Percentiles rank a stretch among this genome's conserved stretches.
phyloP scores from a whole-genome alignment of 192 early-diverging fungal genomes.

The Backusella sp. region DNA sequence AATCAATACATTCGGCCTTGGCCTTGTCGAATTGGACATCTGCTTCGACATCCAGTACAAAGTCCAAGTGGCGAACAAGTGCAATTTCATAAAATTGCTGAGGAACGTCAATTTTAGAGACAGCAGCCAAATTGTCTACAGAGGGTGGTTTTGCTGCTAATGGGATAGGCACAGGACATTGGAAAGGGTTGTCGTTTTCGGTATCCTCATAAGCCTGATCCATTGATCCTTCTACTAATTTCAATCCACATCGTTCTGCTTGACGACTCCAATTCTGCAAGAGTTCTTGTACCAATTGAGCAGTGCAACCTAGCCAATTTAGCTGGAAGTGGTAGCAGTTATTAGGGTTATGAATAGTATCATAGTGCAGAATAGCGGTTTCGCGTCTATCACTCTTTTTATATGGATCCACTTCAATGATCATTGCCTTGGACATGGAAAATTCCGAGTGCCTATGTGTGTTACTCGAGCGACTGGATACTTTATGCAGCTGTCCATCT shows the following conservation, averaged over 20 bases:
- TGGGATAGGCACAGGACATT: slow-evolving; percentile 68
- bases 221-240: slow-evolving; percentile 86
- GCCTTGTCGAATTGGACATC: slow-evolving; percentile 67
- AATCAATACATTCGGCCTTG: slow-evolving; percentile 39
- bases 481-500: not conserved
- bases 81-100: slow-evolving; percentile 75
- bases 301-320: slow-evolving; percentile 95
- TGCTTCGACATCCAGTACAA: slow-evolving; percentile 93
- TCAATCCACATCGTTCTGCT: slow-evolving; percentile 86
- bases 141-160: slow-evolving; percentile 64
- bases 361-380: slow-evolving; percentile 84
- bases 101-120: slow-evolving; percentile 44
- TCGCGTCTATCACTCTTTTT: slow-evolving; percentile 77
- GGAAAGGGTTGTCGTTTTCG: slow-evolving; percentile 88
- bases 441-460: slow-evolving; percentile 22
- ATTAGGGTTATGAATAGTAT: slow-evolving; percentile 83
- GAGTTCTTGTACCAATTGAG: slow-evolving; percentile 83
- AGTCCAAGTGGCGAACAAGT: slow-evolving; percentile 75
- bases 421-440: slow-evolving; percentile 64
- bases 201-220: slow-evolving; percentile 63
- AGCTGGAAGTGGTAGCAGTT: slow-evolving; percentile 92
- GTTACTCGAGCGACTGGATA: not conserved
- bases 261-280: slow-evolving; percentile 74
- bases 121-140: slow-evolving; percentile 34
- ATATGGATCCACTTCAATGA: slow-evolving; percentile 84